These are phyloP conservation scores for Micractinium conductrix DNA, from an alignment of 139 green algal species.

Conservation along the genomic window DNA sequence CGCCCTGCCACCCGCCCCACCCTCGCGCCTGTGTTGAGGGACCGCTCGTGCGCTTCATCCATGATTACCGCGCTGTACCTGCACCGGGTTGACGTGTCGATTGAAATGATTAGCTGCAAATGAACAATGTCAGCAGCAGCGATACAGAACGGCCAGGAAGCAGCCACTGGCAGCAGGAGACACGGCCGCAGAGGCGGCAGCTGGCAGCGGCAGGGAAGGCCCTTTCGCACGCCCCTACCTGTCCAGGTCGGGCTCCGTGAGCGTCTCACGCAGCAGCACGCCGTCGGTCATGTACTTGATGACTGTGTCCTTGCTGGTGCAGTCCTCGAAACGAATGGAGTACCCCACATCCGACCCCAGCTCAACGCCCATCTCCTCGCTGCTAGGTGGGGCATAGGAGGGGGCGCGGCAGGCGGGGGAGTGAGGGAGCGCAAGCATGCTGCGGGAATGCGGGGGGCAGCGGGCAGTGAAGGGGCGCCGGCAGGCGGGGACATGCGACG, in stretches of 20 bases:
- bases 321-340: conserved; percentile 98
- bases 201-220: too few species aligned
- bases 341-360: conserved; percentile 82
- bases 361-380: conserved; percentile 57
- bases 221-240: conserved; percentile 8
- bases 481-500: too few species aligned
- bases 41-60: conserved; percentile 96
- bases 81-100: neutral
- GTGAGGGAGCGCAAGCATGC: neutral
- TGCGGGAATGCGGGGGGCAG: neutral
- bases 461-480: too few species aligned
- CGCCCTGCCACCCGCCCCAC: too few species aligned
- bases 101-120: too few species aligned
- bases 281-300: conserved; percentile 87
- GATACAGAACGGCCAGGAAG: too few species aligned
- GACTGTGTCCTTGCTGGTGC: conserved; percentile 81
- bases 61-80: conserved; percentile 88
- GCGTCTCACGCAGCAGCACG: conserved; percentile 95
- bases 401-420: neutral
- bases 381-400: neutral
- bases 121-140: too few species aligned
- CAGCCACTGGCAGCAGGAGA: too few species aligned
- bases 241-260: conserved; percentile 85
- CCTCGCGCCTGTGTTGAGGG: too few species aligned
- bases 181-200: too few species aligned